Base-by-base conservation (phyloP, 179 eudicot species). In the Spergularia azorica region DNA sequence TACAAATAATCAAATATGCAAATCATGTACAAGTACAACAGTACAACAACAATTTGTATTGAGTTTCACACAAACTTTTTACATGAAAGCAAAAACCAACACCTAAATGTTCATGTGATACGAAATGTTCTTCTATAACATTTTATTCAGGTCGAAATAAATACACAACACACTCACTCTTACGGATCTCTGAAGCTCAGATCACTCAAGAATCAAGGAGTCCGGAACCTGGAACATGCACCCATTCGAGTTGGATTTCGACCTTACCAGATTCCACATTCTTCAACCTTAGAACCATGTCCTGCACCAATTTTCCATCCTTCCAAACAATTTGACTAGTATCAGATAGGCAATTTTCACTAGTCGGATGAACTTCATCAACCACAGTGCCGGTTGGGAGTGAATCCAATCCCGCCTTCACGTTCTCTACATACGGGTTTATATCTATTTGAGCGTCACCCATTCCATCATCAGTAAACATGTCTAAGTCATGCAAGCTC, bases 381-480 rank as follows among this genome's bases (percentile, higher is more conserved):
- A 92, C 83, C 56, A 81, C 82, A 0, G 89, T 84, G 21, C 89
- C 93, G 9, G 74, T 63, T 13, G 93, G 86, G 64, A 86, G 83
- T 67, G 71, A 76, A 59, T 73, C 58, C 73, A 83, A 74, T 5
- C 83, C 86, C 77, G 86, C 77, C 67, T 72, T 82, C 78, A 90
- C 17, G 70, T 87, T 80, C 39, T 89, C 87, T 43, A 92, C 11
- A 15, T 80, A 88, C 26, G 92, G 90, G 15, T 77, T 84, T n/a
- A 90, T 83, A 78, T 88, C 95, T 63, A 90, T 86, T 39, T 75
- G 74, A 8, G 97, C 95, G 7, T 87, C 87, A 16, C 97, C 97
- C 95, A 92, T 90, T 69, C 64, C 46, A 61, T 92, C 95, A 11
- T n/a, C 51, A 1, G 88, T 80, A 67, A 92, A 89, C 10, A 84